Evolutionary conservation across 2,329 filamentous ascomycete species (phyloP), one percentile per base, ranked within the genome.

Genomic region (Pseudogymnoascus pannorum): DNA sequence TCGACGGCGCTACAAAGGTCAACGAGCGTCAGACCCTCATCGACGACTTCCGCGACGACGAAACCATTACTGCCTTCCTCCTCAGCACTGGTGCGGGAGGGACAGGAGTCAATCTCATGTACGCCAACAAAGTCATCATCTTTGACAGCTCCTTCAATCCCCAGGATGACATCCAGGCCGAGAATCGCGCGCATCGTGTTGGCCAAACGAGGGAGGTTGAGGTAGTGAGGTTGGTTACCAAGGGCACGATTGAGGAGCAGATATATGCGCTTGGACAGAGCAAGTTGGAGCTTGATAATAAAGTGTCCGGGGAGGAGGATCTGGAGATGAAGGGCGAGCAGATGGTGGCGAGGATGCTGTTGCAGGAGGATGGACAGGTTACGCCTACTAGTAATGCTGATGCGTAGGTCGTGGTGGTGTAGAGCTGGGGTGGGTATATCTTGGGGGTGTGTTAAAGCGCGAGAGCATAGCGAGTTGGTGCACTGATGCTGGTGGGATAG

Each of bases 91-190:
- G 92, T 63, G 92, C 93, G 0, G 94, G 94, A 59, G 94, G 94
- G n/a, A 94, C 93, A 0, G 94, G 94, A 40, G 95, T 99, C 77
- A 99, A 99, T 74, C 77, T 99, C 60, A 94, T 93, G 6, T 90
- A 89, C 35, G 94, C 94, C 4, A 97, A 97, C 78, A 97, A 97
- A 75, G 93, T 99, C 68, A 85, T 99, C 74, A 94, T 99, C 70
- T 97, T 97, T 72, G 94, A 99, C 74, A 89, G 89, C 65, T 91
- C 87, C n/a, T 96, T 97, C 77, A 99, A 99, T 68, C 94, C 94
- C 0, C 94, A 99, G 72, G 93, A 97, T 68, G 94, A 99, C 71
- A 87, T 96, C n/a, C 94, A 99, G 73, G 94, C 94, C 0, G 94
- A 97, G 78, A 97, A 99, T 73, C 87, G 94, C 16, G 94, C 94